Percentiles rank a stretch among this genome's conserved stretches.
Evolutionary conservation across 2,329 filamentous ascomycete genomes (phyloP).

Genomic region (Alternaria infectoria): DNA sequence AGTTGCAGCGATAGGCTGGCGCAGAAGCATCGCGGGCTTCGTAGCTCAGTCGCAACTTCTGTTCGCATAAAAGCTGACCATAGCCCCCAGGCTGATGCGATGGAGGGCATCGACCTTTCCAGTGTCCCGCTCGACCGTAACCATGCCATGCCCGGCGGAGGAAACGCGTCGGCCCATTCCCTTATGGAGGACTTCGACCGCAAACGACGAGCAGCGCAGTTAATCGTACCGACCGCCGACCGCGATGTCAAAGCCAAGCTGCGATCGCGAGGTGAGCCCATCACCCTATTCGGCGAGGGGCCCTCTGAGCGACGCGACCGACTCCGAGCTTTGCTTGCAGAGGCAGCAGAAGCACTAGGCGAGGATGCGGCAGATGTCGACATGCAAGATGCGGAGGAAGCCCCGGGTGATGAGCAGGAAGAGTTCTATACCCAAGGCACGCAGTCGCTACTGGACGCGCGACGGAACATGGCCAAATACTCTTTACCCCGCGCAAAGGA

Average conservation of each 20-base stretch:
- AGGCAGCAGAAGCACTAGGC: conserved; percentile 70
- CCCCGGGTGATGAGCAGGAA: conserved; percentile 66
- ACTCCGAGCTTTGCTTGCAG: conserved; percentile 78
- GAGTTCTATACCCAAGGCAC: conserved; percentile 94
- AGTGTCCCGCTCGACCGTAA: conserved; percentile 77
- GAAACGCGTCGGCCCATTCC: conserved; percentile 82
- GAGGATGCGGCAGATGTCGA: conserved; percentile 56
- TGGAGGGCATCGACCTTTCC: conserved; percentile 65
- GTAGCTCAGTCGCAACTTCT: conserved; percentile 1
- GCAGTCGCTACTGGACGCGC: conserved; percentile 73
- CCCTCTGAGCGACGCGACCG: conserved; percentile 85
- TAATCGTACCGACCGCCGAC: conserved; percentile 94
- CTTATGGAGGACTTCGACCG: conserved; percentile 88
- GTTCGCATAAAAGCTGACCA: conserved; percentile 12
- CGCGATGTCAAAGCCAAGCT: conserved; percentile 72
- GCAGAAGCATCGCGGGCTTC: conserved; percentile 30
- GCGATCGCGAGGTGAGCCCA: conserved; percentile 86
- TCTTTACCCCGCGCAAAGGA: conserved; percentile 82
- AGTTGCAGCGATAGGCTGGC: background rate
- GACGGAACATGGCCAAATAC: conserved; percentile 80
- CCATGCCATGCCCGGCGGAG: conserved; percentile 78
- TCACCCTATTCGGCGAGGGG: conserved; percentile 93
- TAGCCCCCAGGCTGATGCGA: conserved; percentile 57
- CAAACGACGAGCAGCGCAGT: conserved; percentile 84
- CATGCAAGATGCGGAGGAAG: conserved; percentile 60